Evolutionary conservation across 139 green algal species (phyloP).

Genomic region (Pleodorina starrii): DNA sequence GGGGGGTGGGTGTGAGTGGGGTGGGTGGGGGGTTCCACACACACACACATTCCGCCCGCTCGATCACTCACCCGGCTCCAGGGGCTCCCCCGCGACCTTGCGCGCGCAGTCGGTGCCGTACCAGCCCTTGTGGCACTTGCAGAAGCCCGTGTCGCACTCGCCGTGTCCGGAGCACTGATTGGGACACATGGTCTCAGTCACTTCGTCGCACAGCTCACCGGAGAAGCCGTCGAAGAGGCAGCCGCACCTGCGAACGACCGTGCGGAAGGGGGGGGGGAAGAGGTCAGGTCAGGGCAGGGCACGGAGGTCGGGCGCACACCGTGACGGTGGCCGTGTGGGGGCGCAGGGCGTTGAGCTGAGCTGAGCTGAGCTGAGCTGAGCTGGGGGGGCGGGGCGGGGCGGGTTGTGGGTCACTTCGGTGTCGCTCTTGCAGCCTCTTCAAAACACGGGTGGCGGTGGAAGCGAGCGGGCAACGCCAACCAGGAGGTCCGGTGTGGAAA

Average conservation of each 20-base stretch:
- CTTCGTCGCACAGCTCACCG: slow-evolving; percentile 62
- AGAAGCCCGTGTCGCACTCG: slow-evolving; percentile 71
- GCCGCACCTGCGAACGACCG: not conserved
- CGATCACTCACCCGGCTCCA: slow-evolving; percentile 40
- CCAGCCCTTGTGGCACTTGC: slow-evolving; percentile 73
- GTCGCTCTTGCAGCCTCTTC: too few species aligned
- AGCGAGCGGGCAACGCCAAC: too few species aligned
- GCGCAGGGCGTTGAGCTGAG: too few species aligned
- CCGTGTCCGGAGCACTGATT: slow-evolving; percentile 78
- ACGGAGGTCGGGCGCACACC: too few species aligned
- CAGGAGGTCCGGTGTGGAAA: too few species aligned
- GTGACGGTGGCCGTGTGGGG: too few species aligned
- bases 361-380: too few species aligned
- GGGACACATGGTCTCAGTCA: slow-evolving; percentile 67
- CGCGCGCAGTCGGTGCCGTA: slow-evolving; percentile 75
- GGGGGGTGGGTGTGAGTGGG: not conserved
- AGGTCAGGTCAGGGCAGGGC: too few species aligned
- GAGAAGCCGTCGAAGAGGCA: slow-evolving; percentile 62
- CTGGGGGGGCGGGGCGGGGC: too few species aligned
- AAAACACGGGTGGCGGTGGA: too few species aligned
- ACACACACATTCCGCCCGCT: not conserved
- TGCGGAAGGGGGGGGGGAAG: not conserved
- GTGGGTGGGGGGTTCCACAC: not conserved
- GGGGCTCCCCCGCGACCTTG: slow-evolving; percentile 17
- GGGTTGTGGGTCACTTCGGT: too few species aligned